Evolutionary conservation across 768 basidiomycete species (phyloP), one percentile per base, ranked within the genome.

Genomic region (Antrodiella citrinella): DNA sequence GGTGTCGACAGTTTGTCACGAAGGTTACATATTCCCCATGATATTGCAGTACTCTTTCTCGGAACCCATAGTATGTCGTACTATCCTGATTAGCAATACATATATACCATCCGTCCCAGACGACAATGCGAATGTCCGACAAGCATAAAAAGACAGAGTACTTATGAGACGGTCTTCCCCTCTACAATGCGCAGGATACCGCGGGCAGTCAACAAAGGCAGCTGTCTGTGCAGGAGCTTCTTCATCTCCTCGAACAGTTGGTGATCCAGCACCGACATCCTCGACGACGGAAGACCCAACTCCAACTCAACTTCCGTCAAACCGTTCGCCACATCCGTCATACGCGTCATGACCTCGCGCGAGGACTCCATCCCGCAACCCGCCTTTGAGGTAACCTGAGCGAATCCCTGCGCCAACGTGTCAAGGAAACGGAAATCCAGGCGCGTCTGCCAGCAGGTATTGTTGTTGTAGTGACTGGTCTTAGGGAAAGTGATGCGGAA

Each of bases 1-100:
- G 59, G 62, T 54, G 53, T 53, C 26, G 56, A n/a, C 56, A 47
- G 62, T 63, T 63, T 61, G 62, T 61, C 57, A 61, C 59, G 60
- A 59, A 54, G 61, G 62, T 54, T 48, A 63, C 57, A 63, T 55
- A 30, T 51, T n/a, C n/a, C n/a, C n/a, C n/a, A n/a, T n/a, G n/a
- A n/a, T n/a, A n/a, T n/a, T n/a, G n/a, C n/a, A n/a, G n/a, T n/a
- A n/a, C n/a, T n/a, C n/a, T n/a, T n/a, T n/a, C n/a, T n/a, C n/a
- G n/a, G n/a, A n/a, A n/a, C n/a, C n/a, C n/a, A n/a, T n/a, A n/a
- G n/a, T n/a, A n/a, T n/a, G n/a, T n/a, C n/a, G n/a, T n/a, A n/a
- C n/a, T n/a, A n/a, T n/a, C n/a, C n/a, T n/a, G n/a, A n/a, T n/a
- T n/a, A n/a, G n/a, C n/a, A n/a, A n/a, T n/a, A n/a, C n/a, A n/a